A percentile compares a stretch with the other conserved stretches of the same genome.
Evolutionary conservation across 2,329 filamentous ascomycete species (phyloP).

Genomic region (Aspergillaceae sp.): DNA sequence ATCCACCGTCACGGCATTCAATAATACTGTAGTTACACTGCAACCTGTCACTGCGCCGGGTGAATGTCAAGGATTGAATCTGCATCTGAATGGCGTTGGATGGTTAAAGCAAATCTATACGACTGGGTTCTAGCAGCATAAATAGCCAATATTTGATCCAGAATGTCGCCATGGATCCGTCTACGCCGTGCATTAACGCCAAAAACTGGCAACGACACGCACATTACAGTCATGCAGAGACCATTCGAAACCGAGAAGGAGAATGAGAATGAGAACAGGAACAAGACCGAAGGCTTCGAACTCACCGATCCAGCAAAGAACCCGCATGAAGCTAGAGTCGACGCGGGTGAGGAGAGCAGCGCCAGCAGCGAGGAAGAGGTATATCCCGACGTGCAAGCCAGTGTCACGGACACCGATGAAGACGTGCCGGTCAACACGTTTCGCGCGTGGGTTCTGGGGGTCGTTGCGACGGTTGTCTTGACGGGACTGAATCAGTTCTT

Average conservation of each 20-base stretch:
- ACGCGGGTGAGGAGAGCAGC: not conserved
- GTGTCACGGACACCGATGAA: conserved; percentile 10
- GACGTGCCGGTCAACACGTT: conserved; percentile 13
- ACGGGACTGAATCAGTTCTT: conserved; percentile 12
- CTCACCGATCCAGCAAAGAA: not conserved
- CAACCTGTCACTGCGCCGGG: not conserved
- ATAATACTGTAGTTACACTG: not conserved
- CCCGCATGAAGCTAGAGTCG: not conserved
- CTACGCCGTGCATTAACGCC: not conserved
- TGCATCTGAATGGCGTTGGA: no score
- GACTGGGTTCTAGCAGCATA: no score
- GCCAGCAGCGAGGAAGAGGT: not conserved
- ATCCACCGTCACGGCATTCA: not conserved
- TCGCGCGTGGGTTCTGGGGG: conserved; percentile 36
- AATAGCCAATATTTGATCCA: no score
- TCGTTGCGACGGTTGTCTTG: conserved; percentile 17
- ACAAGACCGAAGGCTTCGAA: not conserved
- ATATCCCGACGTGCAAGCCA: conserved; percentile 11
- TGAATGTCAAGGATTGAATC: no score
- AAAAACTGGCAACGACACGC: not conserved
- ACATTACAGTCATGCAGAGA: not conserved
- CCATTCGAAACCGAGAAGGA: not conserved
- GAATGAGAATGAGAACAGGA: not conserved
- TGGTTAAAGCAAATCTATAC: no score
- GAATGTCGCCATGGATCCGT: no score